Conservation (phyloP, 225 moss, liverwort and hornwort species). For the Antitrichia curtipendula region DNA sequence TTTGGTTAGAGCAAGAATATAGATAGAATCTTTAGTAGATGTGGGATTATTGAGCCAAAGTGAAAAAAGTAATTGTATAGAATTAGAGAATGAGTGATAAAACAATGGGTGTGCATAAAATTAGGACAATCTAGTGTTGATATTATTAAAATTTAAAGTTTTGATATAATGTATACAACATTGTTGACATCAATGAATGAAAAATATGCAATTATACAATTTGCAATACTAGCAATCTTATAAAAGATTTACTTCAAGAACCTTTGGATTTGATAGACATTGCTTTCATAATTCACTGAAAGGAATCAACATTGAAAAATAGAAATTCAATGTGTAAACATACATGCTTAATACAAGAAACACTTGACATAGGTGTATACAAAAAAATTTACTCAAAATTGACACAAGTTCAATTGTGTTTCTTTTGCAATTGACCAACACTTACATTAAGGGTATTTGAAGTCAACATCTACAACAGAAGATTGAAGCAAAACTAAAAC, state of each 20-base stretch:
- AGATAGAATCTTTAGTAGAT: not conserved
- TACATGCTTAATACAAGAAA: not conserved
- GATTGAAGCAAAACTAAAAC: no score
- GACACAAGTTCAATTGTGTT: not conserved
- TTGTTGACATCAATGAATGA: not conserved
- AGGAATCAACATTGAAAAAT: not conserved
- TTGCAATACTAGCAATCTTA: not conserved
- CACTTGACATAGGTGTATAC: fast-evolving
- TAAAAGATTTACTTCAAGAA: not conserved
- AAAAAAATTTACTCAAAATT: not conserved
- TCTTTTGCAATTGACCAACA: not conserved
- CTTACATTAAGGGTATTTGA: fast-evolving
- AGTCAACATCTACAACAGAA: not conserved
- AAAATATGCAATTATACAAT: fast-evolving
- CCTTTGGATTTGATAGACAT: not conserved
- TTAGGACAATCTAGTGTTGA: fast-evolving
- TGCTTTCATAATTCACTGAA: not conserved
- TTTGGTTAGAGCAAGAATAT: not conserved
- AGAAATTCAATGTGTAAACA: not conserved
- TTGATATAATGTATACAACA: fast-evolving
- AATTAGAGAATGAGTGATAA: no score
- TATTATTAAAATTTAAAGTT: not conserved
- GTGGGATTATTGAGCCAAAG: not conserved
- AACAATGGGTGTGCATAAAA: fast-evolving
- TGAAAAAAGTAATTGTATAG: fast-evolving